A percentile compares a stretch with the other conserved stretches of the same genome.
Evolutionary conservation across 176 grass and related monocot genomes (phyloP).

Genomic region (Aegilops speltoides): DNA sequence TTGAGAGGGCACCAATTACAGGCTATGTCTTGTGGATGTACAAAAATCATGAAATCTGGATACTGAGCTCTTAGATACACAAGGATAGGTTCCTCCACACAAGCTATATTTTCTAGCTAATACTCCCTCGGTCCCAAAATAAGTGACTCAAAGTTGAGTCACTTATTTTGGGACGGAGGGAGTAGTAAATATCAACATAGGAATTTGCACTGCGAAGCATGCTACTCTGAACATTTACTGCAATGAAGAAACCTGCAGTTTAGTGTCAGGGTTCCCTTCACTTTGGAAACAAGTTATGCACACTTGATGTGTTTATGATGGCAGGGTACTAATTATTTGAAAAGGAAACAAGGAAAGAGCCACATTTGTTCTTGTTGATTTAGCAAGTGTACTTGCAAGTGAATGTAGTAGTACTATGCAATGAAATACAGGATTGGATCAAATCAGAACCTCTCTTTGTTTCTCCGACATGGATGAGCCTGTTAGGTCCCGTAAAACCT

Average conservation of each 20-base stretch:
- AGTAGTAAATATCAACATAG: not conserved
- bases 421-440: not conserved
- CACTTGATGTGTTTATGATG: not conserved
- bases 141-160: too few relatives aligned
- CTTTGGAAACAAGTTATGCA: not conserved
- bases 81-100: not conserved
- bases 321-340: not conserved
- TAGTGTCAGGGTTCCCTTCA: not conserved
- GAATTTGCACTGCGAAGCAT: not conserved
- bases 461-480: conserved; percentile 81
- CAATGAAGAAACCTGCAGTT: not conserved
- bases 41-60: not conserved
- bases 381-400: not conserved
- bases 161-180: too few relatives aligned
- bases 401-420: not conserved
- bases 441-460: conserved; percentile 64
- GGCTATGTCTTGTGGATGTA: not conserved
- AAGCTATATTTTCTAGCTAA: too few relatives aligned
- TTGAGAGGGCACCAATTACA: not conserved
- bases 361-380: not conserved
- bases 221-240: not conserved
- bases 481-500: conserved; percentile 70
- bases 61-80: not conserved
- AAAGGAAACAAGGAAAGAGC: not conserved
- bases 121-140: too few relatives aligned